Evolutionary conservation across 2,329 filamentous ascomycete genomes (phyloP).

Genomic region (Intubia oerlemansii): DNA sequence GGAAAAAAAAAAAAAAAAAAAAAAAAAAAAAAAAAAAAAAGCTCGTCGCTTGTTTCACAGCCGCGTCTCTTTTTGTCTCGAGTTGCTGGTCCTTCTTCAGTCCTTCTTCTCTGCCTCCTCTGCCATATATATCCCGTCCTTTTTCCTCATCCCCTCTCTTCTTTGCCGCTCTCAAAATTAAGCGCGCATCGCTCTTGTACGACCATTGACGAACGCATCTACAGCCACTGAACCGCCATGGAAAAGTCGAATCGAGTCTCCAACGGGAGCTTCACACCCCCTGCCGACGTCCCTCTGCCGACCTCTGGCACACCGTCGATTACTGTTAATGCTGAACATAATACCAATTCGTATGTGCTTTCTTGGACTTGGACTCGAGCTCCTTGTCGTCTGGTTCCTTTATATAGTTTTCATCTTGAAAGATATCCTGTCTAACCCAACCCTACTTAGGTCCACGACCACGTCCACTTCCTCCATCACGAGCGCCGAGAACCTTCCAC

Average conservation of each 20-base stretch:
- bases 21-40: neutral
- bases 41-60: too few species aligned
- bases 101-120: neutral
- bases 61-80: neutral
- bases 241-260: slow-evolving; percentile 42
- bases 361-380: slow-evolving; percentile 20
- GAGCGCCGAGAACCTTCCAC: slow-evolving; percentile 23
- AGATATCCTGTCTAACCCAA: too few species aligned
- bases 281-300: slow-evolving; percentile 29
- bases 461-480: slow-evolving; percentile 16
- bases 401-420: slow-evolving; percentile 2
- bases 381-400: slow-evolving; percentile 24
- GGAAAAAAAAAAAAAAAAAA: neutral
- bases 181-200: too few species aligned
- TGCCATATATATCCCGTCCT: slow-evolving; percentile 1
- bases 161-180: too few species aligned
- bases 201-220: neutral
- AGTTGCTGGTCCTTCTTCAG: neutral
- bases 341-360: slow-evolving; percentile 27
- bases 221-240: slow-evolving; percentile 33
- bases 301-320: slow-evolving; percentile 33
- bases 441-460: too few species aligned
- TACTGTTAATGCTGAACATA: slow-evolving; percentile 24
- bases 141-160: too few species aligned
- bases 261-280: slow-evolving; percentile 31